Evolutionary conservation across 202 grass and related monocot species (phyloP).

Genomic region (Eragrostis tef): DNA sequence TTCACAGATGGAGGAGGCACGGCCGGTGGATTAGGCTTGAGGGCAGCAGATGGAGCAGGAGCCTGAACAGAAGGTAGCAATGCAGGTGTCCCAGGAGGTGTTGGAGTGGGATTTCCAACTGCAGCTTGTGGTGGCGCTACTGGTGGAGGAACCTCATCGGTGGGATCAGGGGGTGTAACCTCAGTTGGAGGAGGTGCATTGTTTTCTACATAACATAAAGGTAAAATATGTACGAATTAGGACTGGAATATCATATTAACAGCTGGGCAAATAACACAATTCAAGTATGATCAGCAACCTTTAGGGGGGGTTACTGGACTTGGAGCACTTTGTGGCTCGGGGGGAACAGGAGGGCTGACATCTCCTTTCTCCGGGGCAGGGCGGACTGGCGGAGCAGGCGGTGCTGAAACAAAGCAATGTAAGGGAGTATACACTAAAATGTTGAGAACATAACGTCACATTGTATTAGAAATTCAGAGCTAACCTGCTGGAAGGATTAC

Average conservation of each 20-base stretch:
- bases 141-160: constrained; percentile 30
- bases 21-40: constrained; percentile 49
- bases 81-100: constrained; percentile 58
- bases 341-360: constrained; percentile 42
- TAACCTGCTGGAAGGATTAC: constrained; percentile 63
- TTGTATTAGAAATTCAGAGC: constrained; percentile 29
- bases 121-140: constrained; percentile 48
- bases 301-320: constrained; percentile 35
- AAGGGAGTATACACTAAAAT: background rate
- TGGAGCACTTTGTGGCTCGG: constrained; percentile 29
- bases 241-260: constrained; percentile 8
- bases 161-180: constrained; percentile 41
- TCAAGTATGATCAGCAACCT: constrained; percentile 42
- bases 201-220: constrained; percentile 30
- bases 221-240: constrained; percentile 6
- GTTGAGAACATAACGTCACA: background rate
- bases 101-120: constrained; percentile 41
- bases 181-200: constrained; percentile 42
- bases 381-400: constrained; percentile 26
- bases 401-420: constrained; percentile 51
- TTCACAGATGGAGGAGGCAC: constrained; percentile 48
- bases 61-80: constrained; percentile 55
- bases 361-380: constrained; percentile 31
- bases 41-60: constrained; percentile 49
- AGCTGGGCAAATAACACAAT: background rate